A percentile compares a stretch with the other conserved stretches of the same genome.
Conservation (phyloP, 306 rosid genomes). For the Casuarina equisetifolia region DNA sequence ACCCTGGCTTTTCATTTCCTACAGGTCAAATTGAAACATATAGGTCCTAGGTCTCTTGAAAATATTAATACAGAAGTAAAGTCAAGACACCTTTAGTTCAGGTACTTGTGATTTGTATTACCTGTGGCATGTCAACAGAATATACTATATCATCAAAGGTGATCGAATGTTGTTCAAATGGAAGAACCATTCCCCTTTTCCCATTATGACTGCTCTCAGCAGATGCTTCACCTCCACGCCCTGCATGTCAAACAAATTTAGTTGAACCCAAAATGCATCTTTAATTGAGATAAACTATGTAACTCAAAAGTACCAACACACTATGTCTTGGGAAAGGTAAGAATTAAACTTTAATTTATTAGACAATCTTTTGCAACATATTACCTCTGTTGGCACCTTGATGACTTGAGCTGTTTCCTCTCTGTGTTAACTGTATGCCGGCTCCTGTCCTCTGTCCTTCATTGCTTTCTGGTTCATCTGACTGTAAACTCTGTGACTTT, state of each 20-base stretch:
- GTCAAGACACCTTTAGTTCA: background rate
- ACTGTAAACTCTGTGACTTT: conserved; percentile 16
- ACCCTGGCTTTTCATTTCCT: conserved; percentile 75
- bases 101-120: background rate
- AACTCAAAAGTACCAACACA: background rate
- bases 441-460: background rate
- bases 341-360: too few relatives aligned
- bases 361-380: background rate
- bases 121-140: conserved; percentile 61
- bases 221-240: background rate
- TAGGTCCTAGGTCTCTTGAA: background rate
- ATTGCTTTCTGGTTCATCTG: conserved; percentile 22
- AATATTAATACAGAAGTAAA: conserved; percentile 16
- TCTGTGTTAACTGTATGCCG: background rate
- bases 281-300: background rate
- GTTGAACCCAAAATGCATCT: background rate
- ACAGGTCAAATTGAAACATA: conserved; percentile 13
- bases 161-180: conserved; percentile 48
- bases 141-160: conserved; percentile 44
- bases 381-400: conserved; percentile 3
- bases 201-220: background rate
- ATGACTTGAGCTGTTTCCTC: conserved; percentile 3
- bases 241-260: conserved; percentile 17
- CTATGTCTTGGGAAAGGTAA: background rate
- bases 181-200: conserved; percentile 55